A percentile compares a stretch with the other conserved stretches of the same genome.
phyloP scores from a whole-genome alignment of 2,329 filamentous ascomycete genomes.

The Paraphaeosphaeria minitans region DNA sequence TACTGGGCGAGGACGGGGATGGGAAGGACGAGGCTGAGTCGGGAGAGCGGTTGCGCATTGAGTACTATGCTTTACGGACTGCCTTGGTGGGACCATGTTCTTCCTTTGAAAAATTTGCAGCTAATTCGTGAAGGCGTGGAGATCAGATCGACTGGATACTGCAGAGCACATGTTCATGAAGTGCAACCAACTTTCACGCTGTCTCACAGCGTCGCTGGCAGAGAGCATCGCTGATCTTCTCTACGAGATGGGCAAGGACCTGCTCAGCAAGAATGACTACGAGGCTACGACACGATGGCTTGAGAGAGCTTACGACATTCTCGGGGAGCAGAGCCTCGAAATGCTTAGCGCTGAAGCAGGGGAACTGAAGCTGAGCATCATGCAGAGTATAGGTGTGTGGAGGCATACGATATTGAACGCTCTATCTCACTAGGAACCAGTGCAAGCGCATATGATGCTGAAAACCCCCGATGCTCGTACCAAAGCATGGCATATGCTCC shows the following conservation, averaged over 20 bases:
- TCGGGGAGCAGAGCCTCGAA: slow-evolving; percentile 62
- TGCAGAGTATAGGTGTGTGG: slow-evolving; percentile 58
- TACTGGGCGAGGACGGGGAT: slow-evolving; percentile 24
- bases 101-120: no score
- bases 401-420: not conserved
- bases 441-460: slow-evolving; percentile 60
- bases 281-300: slow-evolving; percentile 72
- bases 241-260: slow-evolving; percentile 71
- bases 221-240: slow-evolving; percentile 71
- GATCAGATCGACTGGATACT: slow-evolving; percentile 72
- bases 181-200: slow-evolving; percentile 46
- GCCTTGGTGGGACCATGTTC: slow-evolving; percentile 61
- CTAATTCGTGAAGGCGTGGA: slow-evolving; percentile 67
- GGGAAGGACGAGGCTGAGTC: slow-evolving; percentile 30
- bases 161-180: slow-evolving; percentile 79
- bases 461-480: slow-evolving; percentile 52
- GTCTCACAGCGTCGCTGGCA: slow-evolving; percentile 56
- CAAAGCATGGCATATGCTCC: slow-evolving; percentile 63
- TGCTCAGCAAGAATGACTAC: slow-evolving; percentile 60
- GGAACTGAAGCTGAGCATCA: slow-evolving; percentile 69
- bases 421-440: slow-evolving; percentile 43
- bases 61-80: slow-evolving; percentile 70
- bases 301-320: slow-evolving; percentile 65
- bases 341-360: slow-evolving; percentile 62
- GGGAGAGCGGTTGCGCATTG: slow-evolving; percentile 55